phyloP scores from a whole-genome alignment of 257 asterid genomes.

The Petunia axillaris region DNA sequence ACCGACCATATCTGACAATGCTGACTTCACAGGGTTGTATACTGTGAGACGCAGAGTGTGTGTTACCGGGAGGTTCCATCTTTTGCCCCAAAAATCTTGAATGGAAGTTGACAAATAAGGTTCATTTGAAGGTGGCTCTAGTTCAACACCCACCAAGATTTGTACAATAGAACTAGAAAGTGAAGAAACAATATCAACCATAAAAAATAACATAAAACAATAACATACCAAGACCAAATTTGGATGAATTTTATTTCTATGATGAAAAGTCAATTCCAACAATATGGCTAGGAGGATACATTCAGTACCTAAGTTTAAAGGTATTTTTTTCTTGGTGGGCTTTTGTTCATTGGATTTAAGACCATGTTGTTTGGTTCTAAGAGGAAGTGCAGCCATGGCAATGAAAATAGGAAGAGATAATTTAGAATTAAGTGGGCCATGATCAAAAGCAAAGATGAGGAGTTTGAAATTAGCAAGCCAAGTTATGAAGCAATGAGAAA shows the following conservation, averaged over 20 bases:
- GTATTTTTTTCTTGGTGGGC: constrained; percentile 28
- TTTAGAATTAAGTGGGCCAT: constrained; percentile 50
- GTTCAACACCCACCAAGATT: constrained; percentile 50
- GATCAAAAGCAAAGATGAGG: constrained; percentile 62
- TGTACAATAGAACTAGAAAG: constrained; percentile 38
- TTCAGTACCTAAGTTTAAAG: constrained; percentile 12
- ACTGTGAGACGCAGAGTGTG: constrained; percentile 47
- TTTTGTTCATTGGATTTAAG: not conserved
- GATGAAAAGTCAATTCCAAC: constrained; percentile 16
- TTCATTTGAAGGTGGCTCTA: constrained; percentile 70
- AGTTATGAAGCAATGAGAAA: constrained; percentile 57
- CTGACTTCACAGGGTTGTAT: constrained; percentile 50
- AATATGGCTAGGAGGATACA: not conserved
- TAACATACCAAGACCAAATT: constrained; percentile 26
- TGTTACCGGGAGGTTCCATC: constrained; percentile 77
- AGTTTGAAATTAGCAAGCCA: constrained; percentile 86
- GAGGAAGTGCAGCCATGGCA: constrained; percentile 61
- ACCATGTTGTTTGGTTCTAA: constrained; percentile 40
- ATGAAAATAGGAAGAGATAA: constrained; percentile 54
- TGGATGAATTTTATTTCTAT: constrained; percentile 36
- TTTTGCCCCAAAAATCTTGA: constrained; percentile 76
- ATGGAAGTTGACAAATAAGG: constrained; percentile 76
- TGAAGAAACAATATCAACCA: constrained; percentile 34
- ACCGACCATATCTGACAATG: constrained; percentile 32
- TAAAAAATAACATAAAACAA: not conserved